phyloP scores from a whole-genome alignment of 83 land plant genomes.

The Thuja plicata region DNA sequence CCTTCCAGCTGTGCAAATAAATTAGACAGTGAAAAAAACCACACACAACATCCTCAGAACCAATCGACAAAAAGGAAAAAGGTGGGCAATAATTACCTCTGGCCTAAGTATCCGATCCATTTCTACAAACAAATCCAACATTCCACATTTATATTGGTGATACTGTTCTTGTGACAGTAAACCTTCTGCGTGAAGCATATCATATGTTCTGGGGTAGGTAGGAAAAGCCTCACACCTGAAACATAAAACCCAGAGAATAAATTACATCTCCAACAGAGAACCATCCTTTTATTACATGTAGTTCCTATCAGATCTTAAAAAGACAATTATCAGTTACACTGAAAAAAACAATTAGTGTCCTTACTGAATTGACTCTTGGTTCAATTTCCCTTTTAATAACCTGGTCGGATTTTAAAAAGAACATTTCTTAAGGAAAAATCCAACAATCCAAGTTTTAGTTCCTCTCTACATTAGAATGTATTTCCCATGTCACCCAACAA shows the following conservation, averaged over 20 bases:
- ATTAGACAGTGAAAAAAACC: neutral
- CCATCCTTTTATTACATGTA: neutral
- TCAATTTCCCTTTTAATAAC: neutral
- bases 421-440: neutral
- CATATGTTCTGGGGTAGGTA: conserved; percentile 94
- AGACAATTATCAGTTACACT: neutral
- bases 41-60: neutral
- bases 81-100: conserved; percentile 50
- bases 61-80: neutral
- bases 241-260: neutral
- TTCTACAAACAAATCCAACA: conserved; percentile 66
- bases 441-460: neutral
- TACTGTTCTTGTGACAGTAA: conserved; percentile 63
- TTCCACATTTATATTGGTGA: conserved; percentile 49
- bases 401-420: neutral
- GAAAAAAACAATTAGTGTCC: neutral
- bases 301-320: neutral
- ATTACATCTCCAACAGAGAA: neutral
- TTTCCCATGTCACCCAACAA: neutral
- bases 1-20: neutral
- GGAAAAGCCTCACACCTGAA: conserved; percentile 97
- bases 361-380: neutral
- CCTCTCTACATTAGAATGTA: neutral
- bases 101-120: conserved; percentile 92
- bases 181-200: conserved; percentile 83